Evolutionary conservation across 2,329 filamentous ascomycete species (phyloP).

Genomic region (Aspergillus calidoustus): DNA sequence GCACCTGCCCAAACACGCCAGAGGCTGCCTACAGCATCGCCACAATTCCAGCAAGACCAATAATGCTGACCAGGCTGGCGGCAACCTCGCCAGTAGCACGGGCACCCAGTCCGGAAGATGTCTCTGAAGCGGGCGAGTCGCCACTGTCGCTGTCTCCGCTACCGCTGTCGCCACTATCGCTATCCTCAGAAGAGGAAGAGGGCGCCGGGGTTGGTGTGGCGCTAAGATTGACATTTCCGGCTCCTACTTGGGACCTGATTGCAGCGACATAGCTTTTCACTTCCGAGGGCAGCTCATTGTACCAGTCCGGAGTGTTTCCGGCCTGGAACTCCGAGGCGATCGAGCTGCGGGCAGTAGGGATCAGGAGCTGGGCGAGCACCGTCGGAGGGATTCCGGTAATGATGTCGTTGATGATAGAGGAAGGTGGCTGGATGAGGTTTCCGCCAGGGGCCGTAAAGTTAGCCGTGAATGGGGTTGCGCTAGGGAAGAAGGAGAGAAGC

Average conservation of each 20-base stretch:
- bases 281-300: conserved; percentile 33
- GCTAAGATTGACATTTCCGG: conserved; percentile 9
- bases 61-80: neutral
- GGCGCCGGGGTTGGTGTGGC: neutral
- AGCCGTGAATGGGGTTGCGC: conserved; percentile 16
- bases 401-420: conserved; percentile 35
- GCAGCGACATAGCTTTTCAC: conserved; percentile 39
- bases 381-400: conserved; percentile 37
- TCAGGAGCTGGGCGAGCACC: conserved; percentile 35
- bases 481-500: conserved; percentile 14
- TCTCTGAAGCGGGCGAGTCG: neutral
- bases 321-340: conserved; percentile 38
- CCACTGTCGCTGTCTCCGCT: neutral
- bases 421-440: conserved; percentile 30
- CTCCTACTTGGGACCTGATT: conserved; percentile 35
- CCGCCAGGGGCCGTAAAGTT: conserved; percentile 12
- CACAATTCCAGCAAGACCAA: conserved; percentile 1
- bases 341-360: conserved; percentile 34
- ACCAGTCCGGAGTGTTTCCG: conserved; percentile 40
- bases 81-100: conserved; percentile 15
- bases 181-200: neutral
- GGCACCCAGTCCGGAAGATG: conserved; percentile 1
- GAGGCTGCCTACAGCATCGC: conserved; percentile 4
- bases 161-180: neutral
- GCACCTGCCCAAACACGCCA: neutral